Percentiles rank a stretch among this genome's conserved stretches.
These are phyloP conservation scores for Paramecium sonneborni DNA, from an alignment of 73 alveolate species.

Conservation along the genomic window DNA sequence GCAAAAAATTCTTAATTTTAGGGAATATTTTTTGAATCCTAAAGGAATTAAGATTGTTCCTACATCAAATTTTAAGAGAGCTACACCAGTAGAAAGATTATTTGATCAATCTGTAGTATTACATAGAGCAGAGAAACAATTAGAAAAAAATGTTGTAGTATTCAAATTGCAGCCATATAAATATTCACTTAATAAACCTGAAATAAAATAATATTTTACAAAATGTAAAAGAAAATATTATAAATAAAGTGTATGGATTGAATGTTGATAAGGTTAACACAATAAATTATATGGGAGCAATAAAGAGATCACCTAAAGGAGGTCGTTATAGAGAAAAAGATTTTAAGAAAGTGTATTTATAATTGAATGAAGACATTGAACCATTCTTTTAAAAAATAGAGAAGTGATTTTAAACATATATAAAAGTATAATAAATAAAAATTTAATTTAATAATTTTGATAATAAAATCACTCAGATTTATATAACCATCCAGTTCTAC, in stretches of 20 bases:
- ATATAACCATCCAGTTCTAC: slow-evolving; percentile 60
- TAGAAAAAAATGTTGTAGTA: slow-evolving; percentile 27
- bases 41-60: slow-evolving; percentile 1
- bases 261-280: slow-evolving; percentile 35
- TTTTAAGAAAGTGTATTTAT: slow-evolving; percentile 37
- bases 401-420: slow-evolving; percentile 1
- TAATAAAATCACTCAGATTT: not conserved
- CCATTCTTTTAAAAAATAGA: slow-evolving; percentile 48
- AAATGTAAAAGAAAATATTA: not conserved
- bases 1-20: not conserved
- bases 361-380: slow-evolving; percentile 40
- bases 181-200: slow-evolving; percentile 32
- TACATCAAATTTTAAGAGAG: not conserved
- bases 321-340: slow-evolving; percentile 21
- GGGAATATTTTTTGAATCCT: slow-evolving; percentile 35
- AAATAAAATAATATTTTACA: slow-evolving; percentile 24
- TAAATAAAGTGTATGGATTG: slow-evolving; percentile 21
- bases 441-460: not conserved
- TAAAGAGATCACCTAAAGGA: not conserved
- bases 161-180: slow-evolving; percentile 42
- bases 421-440: not conserved
- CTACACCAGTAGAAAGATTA: not conserved
- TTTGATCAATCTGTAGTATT: not conserved
- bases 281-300: slow-evolving; percentile 47
- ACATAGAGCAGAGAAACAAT: slow-evolving; percentile 15